Base-by-base conservation (phyloP, 345 rosid genomes). In the Eucalyptus tenuipes region DNA sequence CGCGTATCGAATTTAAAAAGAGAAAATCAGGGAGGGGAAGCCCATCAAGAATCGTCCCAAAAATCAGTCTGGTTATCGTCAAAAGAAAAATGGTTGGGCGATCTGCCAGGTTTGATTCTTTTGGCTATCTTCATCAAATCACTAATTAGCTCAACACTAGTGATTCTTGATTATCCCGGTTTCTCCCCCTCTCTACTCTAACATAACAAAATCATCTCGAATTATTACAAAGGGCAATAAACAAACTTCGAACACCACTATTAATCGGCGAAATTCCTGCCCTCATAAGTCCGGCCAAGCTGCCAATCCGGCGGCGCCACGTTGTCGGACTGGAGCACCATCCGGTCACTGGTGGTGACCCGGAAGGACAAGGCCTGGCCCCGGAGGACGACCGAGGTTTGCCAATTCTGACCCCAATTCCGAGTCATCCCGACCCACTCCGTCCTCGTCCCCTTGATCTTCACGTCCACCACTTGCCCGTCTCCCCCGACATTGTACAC, bases 351-450 rank as follows among this genome's bases (percentile, higher is more conserved):
- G n/a, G 85, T 40, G 29, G 88, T 86, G 49, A 86, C 88, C 42
- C 40, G 86, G 49, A 89, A 89, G 37, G 90, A 89, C 85, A 89
- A 45, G 84, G 85, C 49, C 37, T 89, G 90, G 17, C 88, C 88
- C 6, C n/a, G 22, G 64, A 89, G 85, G 37, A 27, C 31, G 53
- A 47, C 82, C 40, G n/a, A 5, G n/a, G 88, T 85, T 87, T 89
- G 90, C 90, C 88, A 89, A 52, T 89, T 89, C 85, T 89, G 90
- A 24, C 90, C 90, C 90, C 90, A 86, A 33, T 89, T 89, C 2
- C 88, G 87, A 24, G 59, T 89, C 90, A 89, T 89, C 42, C 40
- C 57, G 8, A 68, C 22, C 90, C 90, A 86, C 5, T 11, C 71
- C 16, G 52, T 86, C 15, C 33, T 86, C 12, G 85, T 20, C 49